Evolutionary conservation across 1,284 basidiomycete species (phyloP), one percentile per base, ranked within the genome.

Genomic region (Puccinia triticina): DNA sequence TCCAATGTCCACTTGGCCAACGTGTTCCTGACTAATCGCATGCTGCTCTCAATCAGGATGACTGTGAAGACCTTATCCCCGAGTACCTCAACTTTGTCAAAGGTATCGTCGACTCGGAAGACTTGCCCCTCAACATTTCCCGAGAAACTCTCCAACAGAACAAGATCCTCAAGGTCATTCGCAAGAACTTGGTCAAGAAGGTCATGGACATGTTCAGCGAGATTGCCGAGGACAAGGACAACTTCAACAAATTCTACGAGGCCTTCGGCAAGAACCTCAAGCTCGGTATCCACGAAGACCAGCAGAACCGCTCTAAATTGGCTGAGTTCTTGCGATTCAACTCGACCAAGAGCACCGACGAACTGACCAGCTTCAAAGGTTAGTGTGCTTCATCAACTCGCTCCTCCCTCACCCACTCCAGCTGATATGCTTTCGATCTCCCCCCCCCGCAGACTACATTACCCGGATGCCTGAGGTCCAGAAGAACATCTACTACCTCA

Each of bases 61-160:
- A 99, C 90, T 98, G 96, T 88, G 97, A 99, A 90, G 97, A 99
- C 87, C 90, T 99, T 88, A 98, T 99, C 87, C 97, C 97, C 86
- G 97, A 99, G 89, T 99, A 99, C 91, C 94, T 99, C 89, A 99
- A 98, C 92, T 99, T 99, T 88, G 92, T 98, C 89, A 98, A 98
- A 92, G 87, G 93, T 91, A 96, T 97, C 87, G 97, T 99, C 89
- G 97, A 99, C 90, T 99, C 96, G 55, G 97, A 99, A 90, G 96
- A 99, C 89, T 92, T 99, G 37, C 96, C 96, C 67, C 93, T 99
- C 88, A 99, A 99, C 92, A 98, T 99, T 89, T 99, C 96, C 83
- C 96, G 97, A 90, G 97, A 99, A 91, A 98, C 96, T 48, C 92
- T 99, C 83, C 96, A 99, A 89, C 97, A 99, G 89, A 99, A 98